phyloP scores from a whole-genome alignment of 2,329 filamentous ascomycete species.

The Botrytis medusae region DNA sequence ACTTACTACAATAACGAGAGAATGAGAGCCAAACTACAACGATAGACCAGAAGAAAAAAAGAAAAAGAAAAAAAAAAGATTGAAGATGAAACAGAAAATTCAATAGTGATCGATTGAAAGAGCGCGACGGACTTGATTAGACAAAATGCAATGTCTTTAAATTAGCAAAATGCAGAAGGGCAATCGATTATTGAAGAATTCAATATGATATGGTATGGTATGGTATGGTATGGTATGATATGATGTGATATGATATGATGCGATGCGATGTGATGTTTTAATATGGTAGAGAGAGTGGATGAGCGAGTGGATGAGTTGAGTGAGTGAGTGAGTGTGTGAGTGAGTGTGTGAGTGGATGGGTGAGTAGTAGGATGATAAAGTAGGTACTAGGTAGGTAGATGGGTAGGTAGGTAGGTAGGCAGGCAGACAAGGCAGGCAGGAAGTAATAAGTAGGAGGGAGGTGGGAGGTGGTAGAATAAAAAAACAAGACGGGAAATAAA shows the following conservation, averaged over 20 bases:
- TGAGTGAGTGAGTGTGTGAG: not conserved
- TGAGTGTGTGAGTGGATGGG: not conserved
- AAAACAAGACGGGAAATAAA: not conserved
- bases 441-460: no score
- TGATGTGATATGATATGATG: not conserved
- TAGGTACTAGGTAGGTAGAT: no score
- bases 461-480: no score
- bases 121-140: not conserved
- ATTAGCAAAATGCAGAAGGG: not conserved
- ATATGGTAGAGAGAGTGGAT: not conserved
- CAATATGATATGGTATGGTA: not conserved
- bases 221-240: no score
- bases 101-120: constrained; percentile 6
- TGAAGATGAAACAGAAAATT: not conserved
- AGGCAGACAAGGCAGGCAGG: not conserved
- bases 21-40: not conserved
- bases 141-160: not conserved
- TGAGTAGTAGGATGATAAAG: not conserved
- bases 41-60: not conserved
- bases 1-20: constrained; percentile 8
- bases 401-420: not conserved
- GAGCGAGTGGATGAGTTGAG: no score
- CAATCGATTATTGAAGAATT: not conserved
- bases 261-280: not conserved
- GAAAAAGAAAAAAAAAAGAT: not conserved